Evolutionary conservation across 495 filamentous ascomycete genomes (phyloP), one percentile per base, ranked within the genome.

Genomic region (Elasticomyces elasticus): DNA sequence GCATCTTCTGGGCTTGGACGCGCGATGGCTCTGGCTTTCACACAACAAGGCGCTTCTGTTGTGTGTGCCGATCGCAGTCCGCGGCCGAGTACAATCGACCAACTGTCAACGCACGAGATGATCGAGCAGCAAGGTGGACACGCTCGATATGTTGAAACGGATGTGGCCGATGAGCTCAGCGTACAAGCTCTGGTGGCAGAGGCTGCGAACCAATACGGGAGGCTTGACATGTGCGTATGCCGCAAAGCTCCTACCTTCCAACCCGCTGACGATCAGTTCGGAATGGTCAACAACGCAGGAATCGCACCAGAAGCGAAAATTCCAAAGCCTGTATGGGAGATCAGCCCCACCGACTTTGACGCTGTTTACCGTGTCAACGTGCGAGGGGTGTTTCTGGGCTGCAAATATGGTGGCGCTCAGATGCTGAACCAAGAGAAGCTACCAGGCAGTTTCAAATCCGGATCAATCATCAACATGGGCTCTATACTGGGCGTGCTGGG

Each of bases 301-400:
- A 71, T 77, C 2, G 55, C 52, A 23, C 23, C 53, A 13, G 54
- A 60, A 60, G 22, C 64, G 54, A 22, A 52, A 49, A 52, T 56
- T 56, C 27, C 37, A 0, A 35, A 43, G 1, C 65, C 68, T 1
- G 52, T 76, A 1, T 72, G 76, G 55, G 61, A 74, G 33, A 69
- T 68, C 2, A 56, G 59, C 0, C 72, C 76, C 43, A 47, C 62
- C 0, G 67, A 60, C 0, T 89, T 83, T 83, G 72, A 79, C 5
- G 84, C 86, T 77, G 78, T 78, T 2, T 86, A 83, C 41, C 77
- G 79, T n/a, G 82, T 81, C 41, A 77, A 88, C 63, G 82, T 84
- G 0, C 72, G 72, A 17, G 84, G 85, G 9, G 71, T 73, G 24
- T 80, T 78, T 55, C 66, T 80, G 1, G 77, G 76, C 5, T 74